A percentile compares a stretch with the other conserved stretches of the same genome.
These are phyloP conservation scores for Ammopiptanthus mongolicus DNA, from an alignment of 306 rosid genomes.

Conservation along the genomic window DNA sequence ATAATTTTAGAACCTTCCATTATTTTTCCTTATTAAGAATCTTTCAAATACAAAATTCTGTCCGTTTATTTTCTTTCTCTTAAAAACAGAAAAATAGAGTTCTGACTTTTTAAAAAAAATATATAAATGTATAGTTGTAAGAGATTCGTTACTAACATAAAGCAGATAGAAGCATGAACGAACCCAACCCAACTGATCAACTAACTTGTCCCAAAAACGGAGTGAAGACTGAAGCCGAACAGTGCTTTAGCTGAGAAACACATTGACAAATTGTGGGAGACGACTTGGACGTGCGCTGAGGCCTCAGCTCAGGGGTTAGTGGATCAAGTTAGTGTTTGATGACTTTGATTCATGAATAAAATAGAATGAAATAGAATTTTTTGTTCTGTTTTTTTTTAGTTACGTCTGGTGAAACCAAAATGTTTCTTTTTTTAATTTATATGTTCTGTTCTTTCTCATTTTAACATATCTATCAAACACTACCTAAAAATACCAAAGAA, in stretches of 20 bases:
- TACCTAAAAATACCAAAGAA: too few species aligned
- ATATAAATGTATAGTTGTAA: not conserved
- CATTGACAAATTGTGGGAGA: not conserved
- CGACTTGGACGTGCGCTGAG: not conserved
- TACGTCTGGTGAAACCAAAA: too few species aligned
- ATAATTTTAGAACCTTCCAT: too few species aligned
- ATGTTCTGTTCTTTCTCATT: too few species aligned
- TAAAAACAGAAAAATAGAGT: not conserved
- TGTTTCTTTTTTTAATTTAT: too few species aligned
- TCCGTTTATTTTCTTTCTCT: not conserved
- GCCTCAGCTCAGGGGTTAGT: not conserved
- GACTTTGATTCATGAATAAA: too few species aligned
- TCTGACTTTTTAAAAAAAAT: not conserved
- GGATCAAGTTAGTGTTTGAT: too few species aligned
- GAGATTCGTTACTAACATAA: not conserved
- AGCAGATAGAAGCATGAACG: not conserved
- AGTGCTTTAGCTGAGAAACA: not conserved
- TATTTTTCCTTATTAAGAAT: not conserved
- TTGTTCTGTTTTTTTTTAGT: too few species aligned
- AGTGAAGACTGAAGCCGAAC: not conserved
- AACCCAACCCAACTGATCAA: not conserved
- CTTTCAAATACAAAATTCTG: not conserved
- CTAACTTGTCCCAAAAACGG: not conserved
- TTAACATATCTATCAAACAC: too few species aligned
- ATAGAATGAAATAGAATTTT: too few species aligned